Evolutionary conservation across 345 rosid genomes (phyloP).

Genomic region (Citrus hindsii): DNA sequence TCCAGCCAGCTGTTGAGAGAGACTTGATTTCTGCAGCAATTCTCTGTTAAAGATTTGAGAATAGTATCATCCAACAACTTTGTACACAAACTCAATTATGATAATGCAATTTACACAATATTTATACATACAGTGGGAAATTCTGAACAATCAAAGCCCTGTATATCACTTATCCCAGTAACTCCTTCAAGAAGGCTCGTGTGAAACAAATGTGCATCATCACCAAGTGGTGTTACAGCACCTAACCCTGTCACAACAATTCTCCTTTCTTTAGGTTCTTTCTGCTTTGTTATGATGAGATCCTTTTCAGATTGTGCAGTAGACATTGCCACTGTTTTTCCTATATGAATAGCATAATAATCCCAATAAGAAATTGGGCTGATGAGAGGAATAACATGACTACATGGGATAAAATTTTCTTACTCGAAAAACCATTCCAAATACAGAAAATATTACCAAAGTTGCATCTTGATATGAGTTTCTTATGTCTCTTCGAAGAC

Average conservation of each 20-base stretch:
- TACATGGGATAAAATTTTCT: too few species aligned
- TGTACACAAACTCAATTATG: background rate
- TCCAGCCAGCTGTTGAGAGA: slow-evolving; percentile 48
- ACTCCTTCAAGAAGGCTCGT: slow-evolving; percentile 49
- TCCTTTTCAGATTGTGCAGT: slow-evolving; percentile 37
- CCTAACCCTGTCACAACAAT: slow-evolving; percentile 65
- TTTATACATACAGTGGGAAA: slow-evolving; percentile 38
- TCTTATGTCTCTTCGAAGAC: too few species aligned
- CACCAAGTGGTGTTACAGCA: slow-evolving; percentile 50
- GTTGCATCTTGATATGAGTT: too few species aligned
- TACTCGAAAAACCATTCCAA: too few species aligned
- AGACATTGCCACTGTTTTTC: slow-evolving; percentile 27
- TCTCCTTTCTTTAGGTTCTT: slow-evolving; percentile 21
- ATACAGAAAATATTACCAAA: too few species aligned
- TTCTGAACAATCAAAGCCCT: slow-evolving; percentile 49
- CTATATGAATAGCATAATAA: background rate
- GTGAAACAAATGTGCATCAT: slow-evolving; percentile 43
- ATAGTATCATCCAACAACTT: too few species aligned
- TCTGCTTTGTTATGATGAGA: background rate
- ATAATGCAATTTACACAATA: background rate
- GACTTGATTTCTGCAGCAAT: slow-evolving; percentile 65
- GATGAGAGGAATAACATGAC: too few species aligned
- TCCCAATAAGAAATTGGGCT: too few species aligned
- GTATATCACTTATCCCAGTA: slow-evolving; percentile 51
- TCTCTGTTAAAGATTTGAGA: slow-evolving; percentile 22